Conservation (phyloP, 805 yeast genomes). For the Kurtzmaniella fragi region DNA sequence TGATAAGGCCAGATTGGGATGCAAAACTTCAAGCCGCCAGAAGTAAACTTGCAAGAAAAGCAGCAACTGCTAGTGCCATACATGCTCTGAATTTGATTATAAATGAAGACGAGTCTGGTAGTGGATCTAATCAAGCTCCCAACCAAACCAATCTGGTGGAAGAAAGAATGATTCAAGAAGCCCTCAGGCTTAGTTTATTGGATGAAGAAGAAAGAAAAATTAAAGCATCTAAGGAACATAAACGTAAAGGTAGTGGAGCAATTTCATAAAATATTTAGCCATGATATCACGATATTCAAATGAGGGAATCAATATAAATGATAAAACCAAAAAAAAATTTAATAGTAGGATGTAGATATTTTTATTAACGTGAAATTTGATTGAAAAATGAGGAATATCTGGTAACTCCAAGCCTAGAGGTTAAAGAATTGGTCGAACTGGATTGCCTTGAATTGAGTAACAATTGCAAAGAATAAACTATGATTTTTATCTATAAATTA, state of each 20-base stretch:
- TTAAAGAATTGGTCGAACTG: no score
- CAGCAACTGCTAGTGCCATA: slow-evolving; percentile 92
- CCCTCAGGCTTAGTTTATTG: slow-evolving; percentile 65
- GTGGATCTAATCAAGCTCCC: slow-evolving; percentile 5
- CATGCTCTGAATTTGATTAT: slow-evolving; percentile 80
- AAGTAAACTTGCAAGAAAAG: slow-evolving; percentile 70
- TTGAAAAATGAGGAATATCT: no score
- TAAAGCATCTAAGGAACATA: slow-evolving; percentile 10
- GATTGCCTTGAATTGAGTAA: no score
- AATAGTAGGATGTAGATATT: no score
- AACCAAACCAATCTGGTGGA: slow-evolving; percentile 29
- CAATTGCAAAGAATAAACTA: no score
- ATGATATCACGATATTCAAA: no score
- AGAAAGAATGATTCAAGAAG: slow-evolving; percentile 80
- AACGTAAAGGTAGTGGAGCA: slow-evolving; percentile 1
- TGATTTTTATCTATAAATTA: no score
- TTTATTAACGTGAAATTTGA: no score
- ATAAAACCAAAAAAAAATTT: no score
- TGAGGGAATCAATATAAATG: no score
- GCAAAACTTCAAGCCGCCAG: slow-evolving; percentile 65
- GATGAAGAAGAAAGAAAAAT: slow-evolving; percentile 58
- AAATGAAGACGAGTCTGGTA: slow-evolving; percentile 14
- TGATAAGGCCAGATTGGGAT: slow-evolving; percentile 92
- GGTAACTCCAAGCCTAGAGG: no score
- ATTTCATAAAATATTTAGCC: no score